Evolutionary conservation across 2,329 filamentous ascomycete genomes (phyloP).

Genomic region (Cladosporium sp.): DNA sequence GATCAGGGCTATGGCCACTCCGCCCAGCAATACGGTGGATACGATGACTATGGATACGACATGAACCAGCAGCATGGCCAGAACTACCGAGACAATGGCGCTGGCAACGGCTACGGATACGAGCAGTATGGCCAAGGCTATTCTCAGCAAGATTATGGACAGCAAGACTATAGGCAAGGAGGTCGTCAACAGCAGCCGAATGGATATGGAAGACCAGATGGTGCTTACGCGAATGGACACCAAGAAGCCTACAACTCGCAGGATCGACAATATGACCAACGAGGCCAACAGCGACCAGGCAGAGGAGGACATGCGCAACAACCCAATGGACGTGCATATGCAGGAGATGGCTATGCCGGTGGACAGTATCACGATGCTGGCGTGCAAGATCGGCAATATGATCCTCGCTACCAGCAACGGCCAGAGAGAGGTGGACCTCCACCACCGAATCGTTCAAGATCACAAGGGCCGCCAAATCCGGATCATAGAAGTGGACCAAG

Average conservation of each 20-base stretch:
- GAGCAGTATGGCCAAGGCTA: conserved; percentile 19
- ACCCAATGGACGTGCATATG: conserved; percentile 1
- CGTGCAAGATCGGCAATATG: conserved; percentile 22
- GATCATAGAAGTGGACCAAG: not conserved
- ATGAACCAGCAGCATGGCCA: conserved; percentile 13
- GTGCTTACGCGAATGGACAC: conserved; percentile 37
- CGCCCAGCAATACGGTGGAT: conserved; percentile 9
- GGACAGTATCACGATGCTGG: not conserved
- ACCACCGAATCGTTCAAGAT: conserved; percentile 10
- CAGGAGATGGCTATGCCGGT: not conserved
- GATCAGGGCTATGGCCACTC: conserved; percentile 22
- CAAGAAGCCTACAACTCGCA: conserved; percentile 28
- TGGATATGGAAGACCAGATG: conserved; percentile 3
- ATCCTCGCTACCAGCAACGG: conserved; percentile 23
- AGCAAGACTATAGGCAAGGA: conserved; percentile 17
- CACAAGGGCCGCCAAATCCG: conserved; percentile 15
- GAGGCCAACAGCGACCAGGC: conserved; percentile 19
- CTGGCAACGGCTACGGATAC: conserved; percentile 7
- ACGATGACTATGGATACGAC: conserved; percentile 1
- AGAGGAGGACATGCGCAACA: conserved; percentile 12
- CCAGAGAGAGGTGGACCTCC: conserved; percentile 12
- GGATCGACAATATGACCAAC: conserved; percentile 24
- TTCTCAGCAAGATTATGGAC: conserved; percentile 14
- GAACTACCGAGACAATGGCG: not conserved
- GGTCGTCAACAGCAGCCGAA: not conserved